Conservation (phyloP, 129 eudicot species). For the Logfia minima region DNA sequence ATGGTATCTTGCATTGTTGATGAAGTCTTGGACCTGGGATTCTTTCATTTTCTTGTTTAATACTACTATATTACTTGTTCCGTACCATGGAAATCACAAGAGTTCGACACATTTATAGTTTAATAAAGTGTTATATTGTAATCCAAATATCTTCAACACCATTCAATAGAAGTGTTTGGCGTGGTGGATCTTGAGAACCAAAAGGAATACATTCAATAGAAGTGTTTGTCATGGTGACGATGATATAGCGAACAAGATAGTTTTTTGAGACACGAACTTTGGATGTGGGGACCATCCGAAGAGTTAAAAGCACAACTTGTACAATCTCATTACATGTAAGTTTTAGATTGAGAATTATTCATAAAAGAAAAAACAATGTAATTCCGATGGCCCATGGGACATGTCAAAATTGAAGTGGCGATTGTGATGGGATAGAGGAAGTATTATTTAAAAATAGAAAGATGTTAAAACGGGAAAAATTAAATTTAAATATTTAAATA, state of each 20-base stretch:
- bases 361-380: background rate
- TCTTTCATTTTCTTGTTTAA: background rate
- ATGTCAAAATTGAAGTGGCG: background rate
- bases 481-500: background rate
- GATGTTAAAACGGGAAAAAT: background rate
- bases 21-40: background rate
- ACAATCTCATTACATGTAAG: background rate
- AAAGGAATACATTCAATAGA: background rate
- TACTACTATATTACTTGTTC: background rate
- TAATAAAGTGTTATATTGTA: background rate
- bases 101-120: background rate
- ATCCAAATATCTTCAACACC: background rate
- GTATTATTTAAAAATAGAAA: conserved; percentile 2
- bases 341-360: background rate
- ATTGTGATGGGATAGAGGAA: conserved; percentile 9
- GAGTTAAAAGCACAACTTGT: background rate
- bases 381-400: background rate
- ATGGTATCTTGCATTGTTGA: background rate
- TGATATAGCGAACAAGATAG: background rate
- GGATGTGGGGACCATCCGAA: background rate
- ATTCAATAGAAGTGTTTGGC: background rate
- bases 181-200: background rate
- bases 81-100: background rate
- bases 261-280: background rate
- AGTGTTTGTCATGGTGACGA: background rate